Base-by-base conservation (phyloP, 2,329 filamentous ascomycete species). In the Cladosporium sp. region DNA sequence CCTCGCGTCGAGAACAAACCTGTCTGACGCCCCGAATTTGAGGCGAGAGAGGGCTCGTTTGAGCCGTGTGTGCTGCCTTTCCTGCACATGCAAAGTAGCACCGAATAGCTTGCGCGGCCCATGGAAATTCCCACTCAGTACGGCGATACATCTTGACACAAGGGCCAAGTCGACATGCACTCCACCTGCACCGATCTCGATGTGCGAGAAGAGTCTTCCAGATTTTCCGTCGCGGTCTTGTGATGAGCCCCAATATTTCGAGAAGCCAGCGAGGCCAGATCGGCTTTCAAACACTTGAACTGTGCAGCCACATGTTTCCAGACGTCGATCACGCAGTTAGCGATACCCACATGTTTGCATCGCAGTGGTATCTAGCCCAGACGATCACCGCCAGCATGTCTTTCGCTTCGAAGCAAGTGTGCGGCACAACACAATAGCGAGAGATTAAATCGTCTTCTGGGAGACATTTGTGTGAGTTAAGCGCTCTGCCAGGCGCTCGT, bases 241-340 rank as follows among this genome's bases (percentile, higher is more conserved):
- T 9, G 22, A 27, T 9, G 5, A 27, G 5, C 22, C 5, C 22
- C 4, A 9, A 5, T 9, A 9, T 27, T 9, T 27, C 22, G 5
- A 27, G 22, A 27, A 27, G 22, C 22, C 22, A 27, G n/a, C n/a
- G 22, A 27, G 9, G 22, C 5, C 22, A 27, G 22, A 27, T 27
- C 22, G 30, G 7, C 9, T n/a, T 4, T 32, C 30, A 11, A 46
- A 46, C 43, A 33, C 35, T 38, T 47, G 43, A 47, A 25, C 43
- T 39, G 43, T 47, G 43, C 43, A 19, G 43, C 43, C 43, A 35
- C 32, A 47, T 47, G 43, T 38, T 38, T 38, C 43, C 33, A 35
- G n/a, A 35, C 35, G 43, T 39, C 36, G 43, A 47, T 47, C 43
- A 47, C 22, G 20, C 43, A 38, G 12, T 29, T 13, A n/a, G n/a